Evolutionary conservation across 129 eudicot genomes (phyloP).

Genomic region (Lonicera japonica): DNA sequence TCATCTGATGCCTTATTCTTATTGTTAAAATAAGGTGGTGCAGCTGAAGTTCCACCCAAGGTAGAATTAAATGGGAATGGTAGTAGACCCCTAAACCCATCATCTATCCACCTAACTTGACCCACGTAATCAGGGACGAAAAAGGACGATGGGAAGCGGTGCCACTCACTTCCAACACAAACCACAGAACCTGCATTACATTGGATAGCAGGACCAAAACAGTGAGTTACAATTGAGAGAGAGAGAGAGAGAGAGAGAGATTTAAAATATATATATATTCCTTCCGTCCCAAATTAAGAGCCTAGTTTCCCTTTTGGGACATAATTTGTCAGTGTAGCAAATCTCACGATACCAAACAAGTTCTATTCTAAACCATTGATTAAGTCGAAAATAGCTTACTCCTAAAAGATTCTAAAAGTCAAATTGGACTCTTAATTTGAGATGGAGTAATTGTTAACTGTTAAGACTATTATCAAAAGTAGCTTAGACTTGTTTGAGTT

Average conservation of each 20-base stretch:
- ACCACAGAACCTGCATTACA: conserved; percentile 60
- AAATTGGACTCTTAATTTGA: no score
- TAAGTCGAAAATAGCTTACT: no score
- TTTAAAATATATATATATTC: no score
- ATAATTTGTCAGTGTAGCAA: no score
- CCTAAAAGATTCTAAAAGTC: no score
- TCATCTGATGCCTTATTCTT: conserved; percentile 79
- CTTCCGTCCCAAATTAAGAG: no score
- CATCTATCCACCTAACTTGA: conserved; percentile 91
- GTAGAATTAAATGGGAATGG: conserved; percentile 89
- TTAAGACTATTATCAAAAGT: no score
- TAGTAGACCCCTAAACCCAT: conserved; percentile 89
- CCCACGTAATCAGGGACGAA: conserved; percentile 77
- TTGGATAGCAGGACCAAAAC: not conserved
- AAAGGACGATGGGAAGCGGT: conserved; percentile 89
- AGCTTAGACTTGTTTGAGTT: no score
- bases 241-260: not conserved
- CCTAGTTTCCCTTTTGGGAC: not conserved
- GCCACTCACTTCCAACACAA: conserved; percentile 99
- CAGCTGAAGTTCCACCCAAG: conserved; percentile 86
- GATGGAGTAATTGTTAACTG: no score
- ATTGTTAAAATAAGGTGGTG: conserved; percentile 85
- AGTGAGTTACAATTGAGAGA: not conserved
- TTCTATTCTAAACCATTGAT: no score
- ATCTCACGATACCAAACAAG: no score